These are phyloP conservation scores for Hirsutella rhossiliensis DNA, from an alignment of 2,329 filamentous ascomycete species.

Conservation along the genomic window DNA sequence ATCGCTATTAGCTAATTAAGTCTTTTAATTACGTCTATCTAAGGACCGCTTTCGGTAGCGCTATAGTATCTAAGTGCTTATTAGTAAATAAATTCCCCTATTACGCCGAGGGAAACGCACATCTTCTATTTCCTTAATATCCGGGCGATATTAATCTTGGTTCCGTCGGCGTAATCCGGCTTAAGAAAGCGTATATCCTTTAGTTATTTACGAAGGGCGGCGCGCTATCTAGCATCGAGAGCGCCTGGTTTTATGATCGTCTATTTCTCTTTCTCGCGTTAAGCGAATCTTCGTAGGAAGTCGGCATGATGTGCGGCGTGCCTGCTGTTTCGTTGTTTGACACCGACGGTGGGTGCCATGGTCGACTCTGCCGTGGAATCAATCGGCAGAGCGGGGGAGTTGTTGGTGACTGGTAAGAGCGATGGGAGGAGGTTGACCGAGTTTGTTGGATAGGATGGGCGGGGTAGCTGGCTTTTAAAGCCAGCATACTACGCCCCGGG, in stretches of 20 bases:
- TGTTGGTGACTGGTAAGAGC: neutral
- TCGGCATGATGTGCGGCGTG: neutral
- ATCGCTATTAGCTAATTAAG: constrained; percentile 7
- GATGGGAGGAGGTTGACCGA: neutral
- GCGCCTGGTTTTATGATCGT: neutral
- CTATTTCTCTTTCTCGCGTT: neutral
- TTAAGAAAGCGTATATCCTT: too few relatives aligned
- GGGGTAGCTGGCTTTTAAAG: neutral
- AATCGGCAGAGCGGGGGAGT: neutral
- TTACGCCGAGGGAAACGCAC: neutral
- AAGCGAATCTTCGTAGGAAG: neutral
- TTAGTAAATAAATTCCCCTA: neutral
- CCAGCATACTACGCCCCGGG: neutral
- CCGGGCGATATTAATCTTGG: neutral
- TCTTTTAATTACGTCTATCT: neutral
- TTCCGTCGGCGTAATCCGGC: too few relatives aligned
- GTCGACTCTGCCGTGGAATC: neutral
- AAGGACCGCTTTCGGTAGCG: neutral
- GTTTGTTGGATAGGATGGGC: neutral
- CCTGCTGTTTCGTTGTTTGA: too few relatives aligned
- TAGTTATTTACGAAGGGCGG: neutral
- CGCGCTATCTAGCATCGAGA: neutral
- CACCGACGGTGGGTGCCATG: neutral
- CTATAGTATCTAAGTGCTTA: neutral
- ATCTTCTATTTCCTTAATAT: neutral